Evolutionary conservation across 2,329 filamentous ascomycete species (phyloP).

Genomic region (Phaeosphaeriaceae sp.): DNA sequence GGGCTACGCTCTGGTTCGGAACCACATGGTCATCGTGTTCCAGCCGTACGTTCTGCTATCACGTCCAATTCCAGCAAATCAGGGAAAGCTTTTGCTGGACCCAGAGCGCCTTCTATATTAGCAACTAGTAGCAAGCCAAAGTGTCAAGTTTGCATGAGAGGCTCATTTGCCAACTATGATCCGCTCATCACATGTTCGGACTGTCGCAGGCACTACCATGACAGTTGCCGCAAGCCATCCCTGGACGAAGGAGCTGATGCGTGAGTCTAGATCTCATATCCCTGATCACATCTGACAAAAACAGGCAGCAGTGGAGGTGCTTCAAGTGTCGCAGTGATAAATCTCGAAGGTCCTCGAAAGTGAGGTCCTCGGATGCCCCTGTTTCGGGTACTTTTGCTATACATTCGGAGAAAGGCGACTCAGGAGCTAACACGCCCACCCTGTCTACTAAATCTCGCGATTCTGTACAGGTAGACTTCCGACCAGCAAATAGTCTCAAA

Average conservation of each 20-base stretch:
- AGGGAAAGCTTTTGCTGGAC: slow-evolving; percentile 2
- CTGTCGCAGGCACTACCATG: slow-evolving; percentile 46
- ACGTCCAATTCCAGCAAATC: background rate
- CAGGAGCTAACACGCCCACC: background rate
- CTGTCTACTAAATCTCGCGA: background rate
- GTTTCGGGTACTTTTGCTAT: background rate
- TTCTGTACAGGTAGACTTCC: background rate
- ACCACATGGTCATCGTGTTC: background rate
- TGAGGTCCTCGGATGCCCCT: background rate
- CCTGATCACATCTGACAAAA: slow-evolving; percentile 7
- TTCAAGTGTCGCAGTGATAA: slow-evolving; percentile 17
- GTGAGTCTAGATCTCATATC: slow-evolving; percentile 10
- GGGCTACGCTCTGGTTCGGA: background rate
- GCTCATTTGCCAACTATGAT: slow-evolving; percentile 28
- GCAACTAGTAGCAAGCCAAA: slow-evolving; percentile 11
- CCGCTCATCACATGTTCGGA: slow-evolving; percentile 41
- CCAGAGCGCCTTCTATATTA: slow-evolving; percentile 4
- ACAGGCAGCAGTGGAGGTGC: slow-evolving; percentile 20
- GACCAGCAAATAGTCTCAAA: background rate
- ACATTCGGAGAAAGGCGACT: background rate
- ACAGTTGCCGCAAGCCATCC: slow-evolving; percentile 41
- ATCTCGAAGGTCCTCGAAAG: background rate
- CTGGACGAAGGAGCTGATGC: slow-evolving; percentile 12
- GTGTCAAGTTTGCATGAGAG: slow-evolving; percentile 43
- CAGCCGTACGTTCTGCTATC: background rate